Percentiles rank a stretch among this genome's conserved stretches.
Evolutionary conservation across 352 stramenopile species (phyloP).

Genomic region (Pythium brachiatum): DNA sequence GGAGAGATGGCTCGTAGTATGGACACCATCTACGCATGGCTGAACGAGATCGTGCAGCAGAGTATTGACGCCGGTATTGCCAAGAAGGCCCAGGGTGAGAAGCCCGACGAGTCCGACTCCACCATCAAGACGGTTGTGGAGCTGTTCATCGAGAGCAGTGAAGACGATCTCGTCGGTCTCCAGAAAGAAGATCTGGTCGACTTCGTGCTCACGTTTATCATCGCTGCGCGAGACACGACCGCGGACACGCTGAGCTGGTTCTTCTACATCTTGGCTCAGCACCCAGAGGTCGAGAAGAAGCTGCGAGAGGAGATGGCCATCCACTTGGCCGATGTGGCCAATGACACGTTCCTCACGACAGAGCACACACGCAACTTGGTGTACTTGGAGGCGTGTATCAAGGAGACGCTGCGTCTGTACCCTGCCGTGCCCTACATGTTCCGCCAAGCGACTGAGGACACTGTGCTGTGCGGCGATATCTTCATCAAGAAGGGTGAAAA

Average conservation of each 20-base stretch:
- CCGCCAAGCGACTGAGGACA: constrained; percentile 56
- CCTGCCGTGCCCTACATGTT: constrained; percentile 36
- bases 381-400: constrained; percentile 25
- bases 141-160: constrained; percentile 19
- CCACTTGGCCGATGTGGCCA: constrained; percentile 13
- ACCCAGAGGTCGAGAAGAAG: constrained; percentile 50
- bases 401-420: constrained; percentile 19
- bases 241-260: constrained; percentile 67
- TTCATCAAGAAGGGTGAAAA: constrained; percentile 23
- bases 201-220: constrained; percentile 64
- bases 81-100: not conserved
- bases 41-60: constrained; percentile 39
- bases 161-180: constrained; percentile 7
- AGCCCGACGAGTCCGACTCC: not conserved
- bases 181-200: constrained; percentile 53
- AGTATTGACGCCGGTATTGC: not conserved
- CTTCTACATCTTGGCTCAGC: constrained; percentile 59
- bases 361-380: constrained; percentile 12
- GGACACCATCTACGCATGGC: constrained; percentile 34
- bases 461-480: constrained; percentile 36
- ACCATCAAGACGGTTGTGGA: constrained; percentile 12
- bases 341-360: constrained; percentile 10
- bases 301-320: constrained; percentile 48
- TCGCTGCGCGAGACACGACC: constrained; percentile 77
- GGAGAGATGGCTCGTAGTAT: constrained; percentile 29